Base-by-base conservation (phyloP, 1,284 basidiomycete genomes). In the Tilletiaria anomala region DNA sequence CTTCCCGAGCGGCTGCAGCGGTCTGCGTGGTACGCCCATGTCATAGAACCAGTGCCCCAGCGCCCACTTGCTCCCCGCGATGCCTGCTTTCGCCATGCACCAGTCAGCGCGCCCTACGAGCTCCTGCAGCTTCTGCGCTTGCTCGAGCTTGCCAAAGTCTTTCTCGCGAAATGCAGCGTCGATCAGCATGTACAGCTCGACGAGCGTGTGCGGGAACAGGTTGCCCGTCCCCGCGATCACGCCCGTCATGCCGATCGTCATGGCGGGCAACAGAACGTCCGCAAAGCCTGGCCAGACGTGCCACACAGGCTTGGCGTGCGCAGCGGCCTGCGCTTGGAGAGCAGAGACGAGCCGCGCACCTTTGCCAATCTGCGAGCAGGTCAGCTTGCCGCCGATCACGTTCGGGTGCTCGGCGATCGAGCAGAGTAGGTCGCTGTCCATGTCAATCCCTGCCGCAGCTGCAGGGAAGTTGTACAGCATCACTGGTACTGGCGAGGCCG, bases 391-490 rank as follows among this genome's bases (percentile, higher is more conserved):
- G 22, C 86, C 86, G 58, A 76, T 79, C 56, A 86, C 84, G 70
- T 88, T 87, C 10, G 82, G 82, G 62, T 89, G 85, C 19, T 66
- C 67, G 2, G 83, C 83, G 40, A 91, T 76, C 53, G 85, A 80
- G 15, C 75, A 75, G 57, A 91, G 79, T 33, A 84, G 69, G 65
- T 88, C 83, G 10, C 83, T 85, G 65, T 83, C 80, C 42, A 91
- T 76, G 65, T 93, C 83, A 52, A 85, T 76, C 8, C 86, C 85
- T 0, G 83, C 43, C 10, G n/a, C 6, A 10, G 11, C 11, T 14
- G 11, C 71, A 35, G 87, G 83, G 71, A 86, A 89, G 65, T 89
- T 91, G 72, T 91, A 91, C 45, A 88, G 76, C 63, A 91, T 79
- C 44, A 89, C 76, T 4, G 86, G 86, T 46, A 91, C 76, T 2